These are phyloP conservation scores for Plantago ovata DNA, from an alignment of 257 asterid species.

Conservation along the genomic window DNA sequence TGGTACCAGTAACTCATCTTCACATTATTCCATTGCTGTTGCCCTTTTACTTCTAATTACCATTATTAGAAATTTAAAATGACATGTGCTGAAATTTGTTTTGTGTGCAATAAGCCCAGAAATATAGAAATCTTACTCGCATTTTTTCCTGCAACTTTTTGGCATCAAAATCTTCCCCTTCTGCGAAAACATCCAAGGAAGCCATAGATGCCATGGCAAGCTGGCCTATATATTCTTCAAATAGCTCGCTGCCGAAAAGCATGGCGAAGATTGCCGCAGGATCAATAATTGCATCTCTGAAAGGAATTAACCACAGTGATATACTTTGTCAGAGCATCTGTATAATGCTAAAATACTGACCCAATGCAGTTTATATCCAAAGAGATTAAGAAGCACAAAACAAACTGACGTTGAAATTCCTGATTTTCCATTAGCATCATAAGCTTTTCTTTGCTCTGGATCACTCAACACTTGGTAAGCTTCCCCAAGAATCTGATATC, in stretches of 20 bases:
- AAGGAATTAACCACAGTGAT: slow-evolving; percentile 20
- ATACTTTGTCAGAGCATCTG: slow-evolving; percentile 14
- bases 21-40: slow-evolving; percentile 9
- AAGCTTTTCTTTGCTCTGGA: slow-evolving; percentile 85
- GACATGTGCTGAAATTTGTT: slow-evolving; percentile 15
- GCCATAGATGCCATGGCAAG: slow-evolving; percentile 99
- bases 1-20: slow-evolving; percentile 7
- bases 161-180: slow-evolving; percentile 82
- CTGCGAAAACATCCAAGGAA: slow-evolving; percentile 75
- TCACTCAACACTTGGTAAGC: slow-evolving; percentile 98
- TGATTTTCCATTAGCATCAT: slow-evolving; percentile 89
- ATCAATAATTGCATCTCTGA: slow-evolving; percentile 92
- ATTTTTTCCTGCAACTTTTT: slow-evolving; percentile 86
- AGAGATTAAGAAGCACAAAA: slow-evolving; percentile 18
- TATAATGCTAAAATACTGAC: slow-evolving; percentile 6
- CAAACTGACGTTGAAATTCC: slow-evolving; percentile 84
- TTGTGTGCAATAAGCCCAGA: slow-evolving; percentile 3
- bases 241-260: slow-evolving; percentile 99
- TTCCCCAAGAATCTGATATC: slow-evolving; percentile 85
- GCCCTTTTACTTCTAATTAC: slow-evolving; percentile 2
- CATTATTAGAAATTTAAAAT: not conserved
- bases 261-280: slow-evolving; percentile 99
- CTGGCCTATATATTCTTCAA: slow-evolving; percentile 98
- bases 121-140: slow-evolving; percentile 57
- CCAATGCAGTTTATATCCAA: slow-evolving; percentile 11